These are phyloP conservation scores for barley (Hordeum vulgare) DNA, from an alignment of 176 grass and related monocot species.

Conservation along the genomic window MorexV3_pseudomolecules_assembly NC_058520.1:591605534-591606033, in stretches of 20 bases:
- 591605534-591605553: neutral
- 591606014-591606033: neutral
- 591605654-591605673: neutral
- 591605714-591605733: neutral
- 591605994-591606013: neutral
- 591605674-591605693: neutral
- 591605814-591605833: neutral
- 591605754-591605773: neutral
- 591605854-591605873: neutral
- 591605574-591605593: neutral
- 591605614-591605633: neutral
- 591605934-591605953: neutral
- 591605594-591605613: neutral
- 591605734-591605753: neutral
- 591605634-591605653: neutral
- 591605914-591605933: neutral
- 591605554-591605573: neutral
- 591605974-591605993: neutral
- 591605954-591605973: neutral
- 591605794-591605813: neutral
- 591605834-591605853: neutral
- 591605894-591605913: neutral
- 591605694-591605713: neutral
- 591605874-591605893: neutral
- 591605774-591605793: neutral